Evolutionary conservation across 441 rosid genomes (phyloP).

Genomic region (Iberis amara): DNA sequence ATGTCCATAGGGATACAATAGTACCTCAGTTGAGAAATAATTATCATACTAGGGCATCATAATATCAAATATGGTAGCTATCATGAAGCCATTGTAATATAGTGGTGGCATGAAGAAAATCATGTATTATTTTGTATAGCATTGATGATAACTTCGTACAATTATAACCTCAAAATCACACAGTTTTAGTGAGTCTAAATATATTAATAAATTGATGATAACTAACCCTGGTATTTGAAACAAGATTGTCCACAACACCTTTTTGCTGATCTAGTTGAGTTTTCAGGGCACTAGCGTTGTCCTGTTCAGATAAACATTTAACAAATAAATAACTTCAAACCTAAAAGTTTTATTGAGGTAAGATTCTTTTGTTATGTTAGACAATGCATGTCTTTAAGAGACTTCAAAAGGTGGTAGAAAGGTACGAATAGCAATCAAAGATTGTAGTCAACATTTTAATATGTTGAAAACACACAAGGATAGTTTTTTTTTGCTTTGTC

Average conservation of each 20-base stretch:
- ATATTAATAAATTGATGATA: background rate
- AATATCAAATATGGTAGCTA: background rate
- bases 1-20: background rate
- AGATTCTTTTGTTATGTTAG: background rate
- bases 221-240: conserved; percentile 87
- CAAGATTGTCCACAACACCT: conserved; percentile 78
- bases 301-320: conserved; percentile 40
- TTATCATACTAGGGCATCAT: no score
- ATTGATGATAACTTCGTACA: background rate
- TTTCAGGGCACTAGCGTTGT: conserved; percentile 70
- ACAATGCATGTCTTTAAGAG: background rate
- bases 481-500: background rate
- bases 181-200: background rate
- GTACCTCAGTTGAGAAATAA: conserved; percentile 7
- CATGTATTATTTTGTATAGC: no score
- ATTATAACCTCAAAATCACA: background rate
- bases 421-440: background rate
- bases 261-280: conserved; percentile 87
- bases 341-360: background rate
- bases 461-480: conserved; percentile 2
- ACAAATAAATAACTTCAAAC: background rate
- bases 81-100: conserved; percentile 2
- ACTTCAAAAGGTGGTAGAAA: background rate
- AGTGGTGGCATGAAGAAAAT: conserved; percentile 14
- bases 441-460: background rate